A percentile compares a stretch with the other conserved stretches of the same genome.
Evolutionary conservation across 257 asterid genomes (phyloP).

Genomic region (Solanum tarijense): DNA sequence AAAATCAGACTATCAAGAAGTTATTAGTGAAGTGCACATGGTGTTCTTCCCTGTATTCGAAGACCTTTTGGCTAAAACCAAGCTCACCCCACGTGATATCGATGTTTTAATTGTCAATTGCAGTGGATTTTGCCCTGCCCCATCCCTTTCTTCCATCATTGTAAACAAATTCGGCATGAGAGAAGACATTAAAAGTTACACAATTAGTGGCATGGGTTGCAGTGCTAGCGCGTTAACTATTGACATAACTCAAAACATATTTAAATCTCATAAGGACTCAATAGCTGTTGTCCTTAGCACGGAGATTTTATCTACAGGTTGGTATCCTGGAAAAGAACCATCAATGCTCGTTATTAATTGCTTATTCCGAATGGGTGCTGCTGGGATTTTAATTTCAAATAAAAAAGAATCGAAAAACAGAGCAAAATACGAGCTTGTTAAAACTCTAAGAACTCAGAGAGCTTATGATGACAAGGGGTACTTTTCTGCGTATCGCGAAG

Average conservation of each 20-base stretch:
- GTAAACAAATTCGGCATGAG: conserved; percentile 40
- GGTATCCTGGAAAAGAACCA: conserved; percentile 65
- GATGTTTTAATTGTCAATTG: conserved; percentile 76
- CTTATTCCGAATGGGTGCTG: conserved; percentile 70
- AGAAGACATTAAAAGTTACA: conserved; percentile 58
- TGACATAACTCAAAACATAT: conserved; percentile 48
- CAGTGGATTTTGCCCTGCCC: conserved; percentile 84
- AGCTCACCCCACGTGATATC: conserved; percentile 24
- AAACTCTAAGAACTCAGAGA: conserved; percentile 50
- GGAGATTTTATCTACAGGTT: conserved; percentile 75
- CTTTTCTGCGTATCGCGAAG: conserved; percentile 54
- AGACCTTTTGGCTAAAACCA: conserved; percentile 39
- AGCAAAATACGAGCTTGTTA: conserved; percentile 53
- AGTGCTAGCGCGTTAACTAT: conserved; percentile 68
- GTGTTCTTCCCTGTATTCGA: conserved; percentile 55
- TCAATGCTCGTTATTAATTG: conserved; percentile 63
- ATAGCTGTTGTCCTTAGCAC: conserved; percentile 68
- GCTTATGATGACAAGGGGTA: conserved; percentile 59
- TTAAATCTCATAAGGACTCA: conserved; percentile 16
- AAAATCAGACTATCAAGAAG: conserved; percentile 45
- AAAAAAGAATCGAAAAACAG: conserved; percentile 15
- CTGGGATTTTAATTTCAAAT: conserved; percentile 53
- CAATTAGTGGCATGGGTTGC: conserved; percentile 86
- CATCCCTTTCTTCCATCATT: conserved; percentile 56
- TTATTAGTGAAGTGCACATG: conserved; percentile 40